Base-by-base conservation (phyloP, 805 yeast genomes). In the Yueomyces sinensis region DNA sequence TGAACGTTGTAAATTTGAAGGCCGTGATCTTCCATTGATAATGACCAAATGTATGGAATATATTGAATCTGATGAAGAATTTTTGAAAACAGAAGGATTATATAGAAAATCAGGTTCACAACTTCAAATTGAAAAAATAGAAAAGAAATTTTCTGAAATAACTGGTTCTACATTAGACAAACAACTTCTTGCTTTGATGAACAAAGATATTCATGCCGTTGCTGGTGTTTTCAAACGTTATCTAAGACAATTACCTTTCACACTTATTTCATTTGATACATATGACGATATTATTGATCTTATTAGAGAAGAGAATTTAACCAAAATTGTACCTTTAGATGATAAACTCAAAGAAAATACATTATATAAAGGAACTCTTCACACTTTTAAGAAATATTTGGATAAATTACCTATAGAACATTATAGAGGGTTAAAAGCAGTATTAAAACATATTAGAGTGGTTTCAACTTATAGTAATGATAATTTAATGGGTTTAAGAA, bases 41-140 rank as follows among this genome's bases (percentile, higher is more conserved):
- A 68, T 91, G 9, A 62, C 76, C 11, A 65, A 72, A 37, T 83
- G 95, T 58, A 58, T 86, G 5, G 62, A 65, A 17, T 91, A 79
- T 45, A 84, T 91, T 35, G 95, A 89, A 58, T 50, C 52, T 5
- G 64, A 83, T 38, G 95, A 94, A 14, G 42, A 35, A 2, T 40
- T 34, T 4, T 56, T 87, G 44, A 74, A 68, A 28, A 61, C 66
- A 41, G 97, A 87, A 56, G 98, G 98, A 7, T 69, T 91, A 25
- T 91, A 91, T 60, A 66, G 98, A 44, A 78, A 87, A 44, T 79
- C 93, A 31, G 98, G 95, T 1, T 68, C 83, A 7, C 78, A 80
- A 32, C 68, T 77, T 36, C 72, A 47, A 31, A 49, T 56, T 30
- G 59, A 54, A 37, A 46, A 45, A 17, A 42, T 54, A 20, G 62